Conservation (phyloP, 768 basidiomycete genomes). For the Leccinum broughii region DNA sequence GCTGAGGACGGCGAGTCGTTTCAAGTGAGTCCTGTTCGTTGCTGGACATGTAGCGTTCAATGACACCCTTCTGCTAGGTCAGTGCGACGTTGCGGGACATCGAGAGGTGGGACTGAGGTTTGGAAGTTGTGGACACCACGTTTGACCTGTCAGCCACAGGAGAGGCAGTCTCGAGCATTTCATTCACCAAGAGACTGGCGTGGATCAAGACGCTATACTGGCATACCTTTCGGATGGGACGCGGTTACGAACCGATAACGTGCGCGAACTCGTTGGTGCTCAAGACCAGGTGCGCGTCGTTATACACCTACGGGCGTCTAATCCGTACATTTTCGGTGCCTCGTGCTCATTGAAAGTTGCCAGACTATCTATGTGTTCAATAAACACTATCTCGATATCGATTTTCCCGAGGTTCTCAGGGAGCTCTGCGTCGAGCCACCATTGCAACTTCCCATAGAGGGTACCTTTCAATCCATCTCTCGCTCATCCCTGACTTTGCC, state of each 20-base stretch:
- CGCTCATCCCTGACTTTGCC: background rate
- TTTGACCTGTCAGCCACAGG: constrained; percentile 37
- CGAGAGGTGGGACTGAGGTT: constrained; percentile 52
- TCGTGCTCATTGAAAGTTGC: constrained; percentile 14
- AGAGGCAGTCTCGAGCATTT: constrained; percentile 69
- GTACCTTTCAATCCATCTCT: constrained; percentile 36
- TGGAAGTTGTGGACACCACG: constrained; percentile 1
- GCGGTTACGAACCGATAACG: constrained; percentile 66
- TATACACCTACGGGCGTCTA: background rate
- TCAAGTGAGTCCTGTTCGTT: constrained; percentile 42
- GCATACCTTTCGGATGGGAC: constrained; percentile 82
- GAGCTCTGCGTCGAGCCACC: constrained; percentile 61
- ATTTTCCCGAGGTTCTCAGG: constrained; percentile 63
- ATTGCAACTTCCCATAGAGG: constrained; percentile 71
- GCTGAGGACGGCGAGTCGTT: constrained; percentile 65
- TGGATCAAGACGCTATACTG: constrained; percentile 67
- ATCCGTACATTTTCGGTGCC: background rate
- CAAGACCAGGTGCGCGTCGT: constrained; percentile 65
- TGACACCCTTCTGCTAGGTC: constrained; percentile 30
- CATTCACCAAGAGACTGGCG: constrained; percentile 67
- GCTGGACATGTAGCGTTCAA: constrained; percentile 3
- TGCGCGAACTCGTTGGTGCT: constrained; percentile 72
- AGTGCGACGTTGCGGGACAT: constrained; percentile 74
- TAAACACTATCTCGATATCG: constrained; percentile 73
- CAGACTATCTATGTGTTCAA: constrained; percentile 84